A percentile compares a stretch with the other conserved stretches of the same genome.
Evolutionary conservation across 495 filamentous ascomycete species (phyloP).

Genomic region (Penicillium simplicissimum): DNA sequence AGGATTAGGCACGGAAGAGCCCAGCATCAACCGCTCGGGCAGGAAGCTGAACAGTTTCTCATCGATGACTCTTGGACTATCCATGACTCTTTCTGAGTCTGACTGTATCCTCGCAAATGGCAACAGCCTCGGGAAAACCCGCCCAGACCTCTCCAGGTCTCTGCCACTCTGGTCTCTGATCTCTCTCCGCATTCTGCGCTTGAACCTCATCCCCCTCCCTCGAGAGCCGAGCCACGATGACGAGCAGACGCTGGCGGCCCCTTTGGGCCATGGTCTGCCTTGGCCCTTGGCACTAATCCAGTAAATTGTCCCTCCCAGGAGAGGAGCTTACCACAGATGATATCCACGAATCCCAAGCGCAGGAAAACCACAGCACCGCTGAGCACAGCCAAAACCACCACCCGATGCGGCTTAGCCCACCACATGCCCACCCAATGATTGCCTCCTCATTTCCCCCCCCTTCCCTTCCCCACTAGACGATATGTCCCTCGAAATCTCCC

Average conservation of each 20-base stretch:
- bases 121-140: slow-evolving; percentile 5
- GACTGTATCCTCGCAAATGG: slow-evolving; percentile 1
- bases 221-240: background rate
- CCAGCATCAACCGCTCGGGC: background rate
- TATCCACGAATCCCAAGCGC: background rate
- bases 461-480: background rate
- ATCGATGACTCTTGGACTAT: background rate
- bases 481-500: background rate
- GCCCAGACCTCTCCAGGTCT: background rate
- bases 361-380: background rate
- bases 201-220: slow-evolving; percentile 3
- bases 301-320: background rate
- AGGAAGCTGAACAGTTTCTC: background rate
- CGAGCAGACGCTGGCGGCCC: slow-evolving; percentile 1
- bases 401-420: background rate
- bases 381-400: background rate
- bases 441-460: background rate
- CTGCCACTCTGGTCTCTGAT: background rate
- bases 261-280: slow-evolving; percentile 6
- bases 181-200: slow-evolving; percentile 6
- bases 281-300: background rate
- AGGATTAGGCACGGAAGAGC: background rate
- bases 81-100: background rate
- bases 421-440: background rate
- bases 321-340: background rate